phyloP scores from a whole-genome alignment of 306 rosid genomes.

The Sicyos edulis region DNA sequence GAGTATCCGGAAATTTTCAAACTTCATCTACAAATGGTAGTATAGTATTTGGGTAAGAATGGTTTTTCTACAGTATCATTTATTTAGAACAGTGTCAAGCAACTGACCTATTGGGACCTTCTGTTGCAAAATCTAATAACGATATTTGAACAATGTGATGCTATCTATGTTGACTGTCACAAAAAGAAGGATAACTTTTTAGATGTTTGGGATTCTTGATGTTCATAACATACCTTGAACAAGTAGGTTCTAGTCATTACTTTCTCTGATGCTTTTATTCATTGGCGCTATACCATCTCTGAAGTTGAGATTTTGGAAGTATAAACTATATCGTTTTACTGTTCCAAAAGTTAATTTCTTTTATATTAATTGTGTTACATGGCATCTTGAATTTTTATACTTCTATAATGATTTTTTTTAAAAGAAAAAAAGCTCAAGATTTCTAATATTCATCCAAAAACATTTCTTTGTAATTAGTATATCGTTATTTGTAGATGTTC shows the following conservation, averaged over 20 bases:
- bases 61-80: slow-evolving; percentile 7
- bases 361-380: not conserved
- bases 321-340: not conserved
- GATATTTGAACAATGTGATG: not conserved
- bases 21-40: slow-evolving; percentile 36
- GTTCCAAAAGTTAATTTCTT: not conserved
- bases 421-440: too few relatives aligned
- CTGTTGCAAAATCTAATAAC: slow-evolving; percentile 3
- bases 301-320: not conserved
- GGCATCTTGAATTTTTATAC: slow-evolving; percentile 10
- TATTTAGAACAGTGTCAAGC: not conserved
- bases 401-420: not conserved
- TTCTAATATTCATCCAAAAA: too few relatives aligned
- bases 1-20: slow-evolving; percentile 40
- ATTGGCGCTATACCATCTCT: not conserved
- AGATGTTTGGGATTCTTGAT: not conserved
- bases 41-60: slow-evolving; percentile 73
- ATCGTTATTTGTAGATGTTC: too few relatives aligned
- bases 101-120: not conserved
- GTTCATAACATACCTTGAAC: not conserved
- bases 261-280: slow-evolving; percentile 9
- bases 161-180: not conserved
- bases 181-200: not conserved
- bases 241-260: slow-evolving; percentile 6
- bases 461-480: too few relatives aligned